Evolutionary conservation across 2,329 filamentous ascomycete genomes (phyloP).

Genomic region (Trichoderma atroviride): DNA sequence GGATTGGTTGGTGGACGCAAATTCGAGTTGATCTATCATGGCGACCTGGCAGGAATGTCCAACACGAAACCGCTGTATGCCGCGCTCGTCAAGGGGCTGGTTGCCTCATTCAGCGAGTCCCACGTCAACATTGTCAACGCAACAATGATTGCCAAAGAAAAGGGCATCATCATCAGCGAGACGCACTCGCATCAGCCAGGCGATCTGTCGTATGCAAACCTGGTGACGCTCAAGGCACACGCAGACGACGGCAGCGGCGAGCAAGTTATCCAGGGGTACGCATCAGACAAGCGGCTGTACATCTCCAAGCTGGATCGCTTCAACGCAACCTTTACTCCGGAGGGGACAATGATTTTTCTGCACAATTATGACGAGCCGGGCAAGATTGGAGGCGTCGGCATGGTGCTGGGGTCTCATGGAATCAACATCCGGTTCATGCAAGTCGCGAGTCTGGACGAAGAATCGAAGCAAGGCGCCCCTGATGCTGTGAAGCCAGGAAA

Average conservation of each 20-base stretch:
- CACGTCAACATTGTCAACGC: conserved; percentile 86
- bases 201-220: conserved; percentile 67
- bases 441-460: conserved; percentile 58
- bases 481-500: conserved; percentile 32
- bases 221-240: conserved; percentile 68
- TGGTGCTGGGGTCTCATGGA: conserved; percentile 66
- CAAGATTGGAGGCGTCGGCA: conserved; percentile 80
- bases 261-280: conserved; percentile 66
- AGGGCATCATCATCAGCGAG: conserved; percentile 77
- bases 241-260: conserved; percentile 38
- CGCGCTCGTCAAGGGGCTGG: conserved; percentile 75
- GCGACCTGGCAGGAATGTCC: conserved; percentile 68
- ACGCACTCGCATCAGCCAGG: conserved; percentile 64
- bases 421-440: conserved; percentile 84
- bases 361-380: conserved; percentile 81
- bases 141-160: conserved; percentile 72
- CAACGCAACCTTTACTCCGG: conserved; percentile 70
- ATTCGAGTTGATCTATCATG: conserved; percentile 78
- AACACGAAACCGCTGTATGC: conserved; percentile 81
- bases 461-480: conserved; percentile 19
- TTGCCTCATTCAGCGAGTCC: conserved; percentile 67
- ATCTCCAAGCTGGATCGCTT: conserved; percentile 77
- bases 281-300: conserved; percentile 63
- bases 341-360: conserved; percentile 74
- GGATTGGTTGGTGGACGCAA: conserved; percentile 61